A percentile compares a stretch with the other conserved stretches of the same genome.
phyloP scores from a whole-genome alignment of 192 early-diverging fungal genomes.

The Entomortierella beljakovae region DNA sequence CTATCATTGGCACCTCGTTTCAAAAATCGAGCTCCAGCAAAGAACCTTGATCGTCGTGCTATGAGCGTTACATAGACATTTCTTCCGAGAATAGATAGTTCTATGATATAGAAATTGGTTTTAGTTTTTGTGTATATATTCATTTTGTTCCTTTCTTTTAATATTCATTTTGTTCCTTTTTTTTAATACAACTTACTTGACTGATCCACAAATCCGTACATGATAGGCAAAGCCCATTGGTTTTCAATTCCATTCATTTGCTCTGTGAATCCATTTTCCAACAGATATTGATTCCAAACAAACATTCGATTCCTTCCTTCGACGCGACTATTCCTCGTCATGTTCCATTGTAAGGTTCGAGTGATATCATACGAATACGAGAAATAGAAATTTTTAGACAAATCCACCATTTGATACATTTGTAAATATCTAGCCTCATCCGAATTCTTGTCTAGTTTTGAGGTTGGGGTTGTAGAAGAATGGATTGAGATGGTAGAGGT shows the following conservation, averaged over 20 bases:
- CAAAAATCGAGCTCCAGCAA: slow-evolving; percentile 96
- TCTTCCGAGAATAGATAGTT: slow-evolving; percentile 91
- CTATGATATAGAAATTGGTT: slow-evolving; percentile 40
- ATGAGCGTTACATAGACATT: slow-evolving; percentile 94
- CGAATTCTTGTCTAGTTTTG: slow-evolving; percentile 77
- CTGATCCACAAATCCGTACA: slow-evolving; percentile 99
- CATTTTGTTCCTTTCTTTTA: not conserved
- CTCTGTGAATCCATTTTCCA: slow-evolving; percentile 70
- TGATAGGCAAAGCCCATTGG: slow-evolving; percentile 83
- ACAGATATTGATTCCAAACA: slow-evolving; percentile 92
- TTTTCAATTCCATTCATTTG: slow-evolving; percentile 69
- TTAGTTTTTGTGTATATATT: too few relatives aligned
- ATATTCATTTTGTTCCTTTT: too few relatives aligned
- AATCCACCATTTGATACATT: slow-evolving; percentile 92
- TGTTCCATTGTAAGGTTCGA: slow-evolving; percentile 88
- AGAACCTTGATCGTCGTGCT: slow-evolving; percentile 92
- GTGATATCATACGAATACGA: slow-evolving; percentile 98
- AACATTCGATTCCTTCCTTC: slow-evolving; percentile 85
- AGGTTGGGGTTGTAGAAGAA: slow-evolving; percentile 57
- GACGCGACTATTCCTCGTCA: slow-evolving; percentile 65
- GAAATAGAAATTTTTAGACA: slow-evolving; percentile 98
- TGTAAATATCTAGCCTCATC: slow-evolving; percentile 81
- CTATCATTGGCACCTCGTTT: slow-evolving; percentile 95
- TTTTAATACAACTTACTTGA: slow-evolving; percentile 68
- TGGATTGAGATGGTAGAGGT: slow-evolving; percentile 80